Base-by-base conservation (phyloP, 768 basidiomycete species). In the Gymnopilus junonius region DNA sequence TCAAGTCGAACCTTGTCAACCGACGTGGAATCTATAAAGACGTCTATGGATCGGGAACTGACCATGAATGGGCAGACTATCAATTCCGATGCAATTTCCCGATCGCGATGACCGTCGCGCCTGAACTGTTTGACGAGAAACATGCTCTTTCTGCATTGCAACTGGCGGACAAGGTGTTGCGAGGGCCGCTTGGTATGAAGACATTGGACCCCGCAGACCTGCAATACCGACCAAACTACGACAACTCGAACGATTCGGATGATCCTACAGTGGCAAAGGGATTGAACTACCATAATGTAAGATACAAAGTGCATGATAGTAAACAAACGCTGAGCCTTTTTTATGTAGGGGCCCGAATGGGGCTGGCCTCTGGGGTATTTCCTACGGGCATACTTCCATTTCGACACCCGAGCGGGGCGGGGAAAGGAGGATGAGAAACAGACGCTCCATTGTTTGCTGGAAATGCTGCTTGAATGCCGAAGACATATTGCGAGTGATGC, bases 1-100 rank as follows among this genome's bases (percentile, higher is more conserved):
- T 97, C 68, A 81, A 93, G 70, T 68, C 92, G 3, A 82, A 68
- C 23, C 75, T 98, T 35, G 82, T 97, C 63, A 92, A 94, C 73
- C 89, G 94, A 14, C 85, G 97, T 61, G 97, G 97, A 4, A 97
- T 98, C 72, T 99, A 99, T 83, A 99, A 99, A 82, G 97, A 99
- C 73, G 94, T 99, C 7, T 91, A 91, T 67, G 94, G 96, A 40
- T 95, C 97, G 11, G 93, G 93, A 0, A 71, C 82, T 51, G 92
- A 89, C 10, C 85, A 94, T 59, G 93, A 97, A 76, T 98, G 95
- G 95, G 93, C 95, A 5, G 96, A 99, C 77, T 99, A 99, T 75
- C 97, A 99, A 76, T 85, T 97, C 67, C 85, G 95, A 63, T 86
- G 88, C 70, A 97, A 98, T 77, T 97, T 95, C 82, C 90, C 95